Base-by-base conservation (phyloP, 352 stramenopile species). In the Pythium sukuiense region DNA sequence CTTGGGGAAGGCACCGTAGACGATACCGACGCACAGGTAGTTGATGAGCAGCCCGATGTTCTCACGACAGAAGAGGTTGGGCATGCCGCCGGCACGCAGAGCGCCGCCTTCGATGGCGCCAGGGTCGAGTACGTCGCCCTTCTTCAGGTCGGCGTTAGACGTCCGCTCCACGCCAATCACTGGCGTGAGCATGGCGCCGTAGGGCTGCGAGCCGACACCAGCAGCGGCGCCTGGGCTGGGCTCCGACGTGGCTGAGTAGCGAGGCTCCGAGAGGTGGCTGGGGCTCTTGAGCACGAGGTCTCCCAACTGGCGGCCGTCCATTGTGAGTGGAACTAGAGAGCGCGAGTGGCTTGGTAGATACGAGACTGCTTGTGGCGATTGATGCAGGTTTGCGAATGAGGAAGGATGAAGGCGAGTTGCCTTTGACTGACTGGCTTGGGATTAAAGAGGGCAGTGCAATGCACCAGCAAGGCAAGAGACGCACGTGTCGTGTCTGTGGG, bases 1-100 rank as follows among this genome's bases (percentile, higher is more conserved):
- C 41, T 69, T 63, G 49, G 68, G 70, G 26, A 77, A 59, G 2
- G 50, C 48, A 26, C 66, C 71, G 52, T 70, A 63, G 46, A 76
- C 56, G 18, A 70, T 60, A 39, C 69, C 69, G n/a, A 73, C 61
- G 39, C 39, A 55, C 24, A 69, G 20, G 56, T 77, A 77, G 37
- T 77, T 70, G 37, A 58, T 26, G n/a, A 77, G 45, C 20, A 77
- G 62, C 1, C 60, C 66, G 50, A 73, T 64, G 27, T 64, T 61
- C 43, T 77, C 70, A 27, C 63, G 68, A 26, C 49, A 57, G 5
- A 59, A 63, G 58, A 72, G 59, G 39, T 63, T 37, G 59, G 59
- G 63, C 39, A 65, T 63, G 35, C 59, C 69, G n/a, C n/a, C n/a
- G n/a, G n/a, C n/a, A n/a, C n/a, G n/a, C n/a, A n/a, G n/a, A n/a